Evolutionary conservation across 202 grass and related monocot species (phyloP).

Genomic region (Hordeum pubiflorum): DNA sequence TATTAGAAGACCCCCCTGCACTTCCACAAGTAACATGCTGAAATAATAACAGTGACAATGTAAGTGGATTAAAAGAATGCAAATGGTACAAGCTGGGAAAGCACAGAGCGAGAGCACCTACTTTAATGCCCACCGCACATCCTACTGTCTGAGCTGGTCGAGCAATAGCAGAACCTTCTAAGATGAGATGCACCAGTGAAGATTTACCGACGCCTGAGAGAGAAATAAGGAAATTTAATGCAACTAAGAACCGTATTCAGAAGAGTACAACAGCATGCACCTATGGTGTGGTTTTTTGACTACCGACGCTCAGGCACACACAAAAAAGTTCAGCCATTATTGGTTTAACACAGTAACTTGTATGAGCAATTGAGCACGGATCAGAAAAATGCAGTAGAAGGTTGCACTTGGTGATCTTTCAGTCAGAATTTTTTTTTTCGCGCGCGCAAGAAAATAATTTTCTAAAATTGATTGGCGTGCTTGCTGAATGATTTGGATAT

Average conservation of each 20-base stretch:
- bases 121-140: slow-evolving; percentile 62
- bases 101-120: slow-evolving; percentile 19
- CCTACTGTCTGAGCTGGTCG: slow-evolving; percentile 76
- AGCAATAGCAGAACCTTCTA: slow-evolving; percentile 58
- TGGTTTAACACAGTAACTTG: background rate
- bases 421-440: background rate
- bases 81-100: slow-evolving; percentile 10
- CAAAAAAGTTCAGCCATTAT: background rate
- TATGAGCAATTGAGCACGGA: background rate
- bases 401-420: background rate
- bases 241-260: background rate
- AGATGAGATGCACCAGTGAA: slow-evolving; percentile 69
- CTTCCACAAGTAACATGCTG: slow-evolving; percentile 84
- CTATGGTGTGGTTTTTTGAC: slow-evolving; percentile 2
- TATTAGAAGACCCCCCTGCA: slow-evolving; percentile 63
- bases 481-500: background rate
- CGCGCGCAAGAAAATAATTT: background rate
- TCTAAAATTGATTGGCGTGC: background rate
- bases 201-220: slow-evolving; percentile 84
- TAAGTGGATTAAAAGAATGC: slow-evolving; percentile 20
- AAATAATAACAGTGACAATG: slow-evolving; percentile 36
- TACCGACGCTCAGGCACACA: background rate
- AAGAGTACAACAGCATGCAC: background rate
- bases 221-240: background rate
- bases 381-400: background rate